phyloP scores from a whole-genome alignment of 495 filamentous ascomycete species.

The Penicillium daleae region DNA sequence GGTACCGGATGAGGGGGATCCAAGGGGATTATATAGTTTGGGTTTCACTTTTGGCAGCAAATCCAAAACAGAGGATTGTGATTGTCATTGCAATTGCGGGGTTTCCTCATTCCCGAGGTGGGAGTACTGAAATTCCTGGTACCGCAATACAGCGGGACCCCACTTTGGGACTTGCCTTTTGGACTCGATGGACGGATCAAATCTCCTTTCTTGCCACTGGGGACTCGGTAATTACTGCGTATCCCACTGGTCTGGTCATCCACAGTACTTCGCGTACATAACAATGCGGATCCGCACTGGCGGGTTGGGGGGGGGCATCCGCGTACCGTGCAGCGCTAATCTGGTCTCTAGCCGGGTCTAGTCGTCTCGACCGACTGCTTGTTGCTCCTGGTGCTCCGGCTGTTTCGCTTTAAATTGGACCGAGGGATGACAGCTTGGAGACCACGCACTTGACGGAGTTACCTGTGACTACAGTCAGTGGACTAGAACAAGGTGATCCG shows the following conservation, averaged over 20 bases:
- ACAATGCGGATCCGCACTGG: conserved; percentile 6
- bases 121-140: background rate
- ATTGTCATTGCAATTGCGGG: background rate
- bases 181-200: too few relatives aligned
- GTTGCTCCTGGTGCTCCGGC: background rate
- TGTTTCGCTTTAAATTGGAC: conserved; percentile 6
- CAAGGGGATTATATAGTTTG: background rate
- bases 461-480: background rate
- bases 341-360: too few relatives aligned
- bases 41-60: too few relatives aligned
- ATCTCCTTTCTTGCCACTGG: too few relatives aligned
- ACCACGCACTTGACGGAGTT: background rate
- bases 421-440: conserved; percentile 8
- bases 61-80: background rate
- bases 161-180: background rate
- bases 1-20: background rate
- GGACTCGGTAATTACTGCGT: conserved; percentile 5
- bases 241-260: too few relatives aligned
- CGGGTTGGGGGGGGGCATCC: background rate
- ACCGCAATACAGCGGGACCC: background rate
- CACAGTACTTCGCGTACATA: too few relatives aligned
- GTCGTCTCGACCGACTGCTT: too few relatives aligned
- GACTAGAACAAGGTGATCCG: too few relatives aligned
- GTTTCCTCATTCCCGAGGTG: background rate
- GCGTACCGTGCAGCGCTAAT: conserved; percentile 1